phyloP scores from a whole-genome alignment of 192 early-diverging fungal genomes.

The Kappamyces sp. region DNA sequence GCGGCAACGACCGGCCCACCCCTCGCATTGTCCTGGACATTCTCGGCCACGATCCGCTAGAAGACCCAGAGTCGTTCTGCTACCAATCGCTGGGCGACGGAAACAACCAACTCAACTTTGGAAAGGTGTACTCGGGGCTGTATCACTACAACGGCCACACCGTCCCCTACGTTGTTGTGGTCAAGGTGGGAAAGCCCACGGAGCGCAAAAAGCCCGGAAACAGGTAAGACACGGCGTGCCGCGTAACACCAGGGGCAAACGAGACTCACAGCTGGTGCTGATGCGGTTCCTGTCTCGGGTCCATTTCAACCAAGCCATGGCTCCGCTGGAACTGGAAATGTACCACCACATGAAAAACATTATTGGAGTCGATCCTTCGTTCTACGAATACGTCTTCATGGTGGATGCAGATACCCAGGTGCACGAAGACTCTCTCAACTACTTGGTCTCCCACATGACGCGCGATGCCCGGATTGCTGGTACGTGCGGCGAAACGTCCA shows the following conservation, averaged over 20 bases:
- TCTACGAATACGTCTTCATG: conserved; percentile 97
- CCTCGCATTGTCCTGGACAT: conserved; percentile 96
- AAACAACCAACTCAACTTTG: conserved; percentile 84
- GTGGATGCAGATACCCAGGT: conserved; percentile 96
- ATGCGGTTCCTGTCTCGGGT: conserved; percentile 98
- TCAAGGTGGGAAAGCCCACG: conserved; percentile 83
- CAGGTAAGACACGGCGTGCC: conserved; percentile 47
- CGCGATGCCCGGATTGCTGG: conserved; percentile 90
- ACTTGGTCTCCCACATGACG: conserved; percentile 84
- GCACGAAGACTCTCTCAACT: conserved; percentile 75
- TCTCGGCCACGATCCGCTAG: conserved; percentile 78
- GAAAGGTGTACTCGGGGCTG: conserved; percentile 93
- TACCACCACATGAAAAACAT: conserved; percentile 99
- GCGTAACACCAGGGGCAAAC: conserved; percentile 65
- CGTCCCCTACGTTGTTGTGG: conserved; percentile 96
- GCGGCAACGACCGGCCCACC: conserved; percentile 93
- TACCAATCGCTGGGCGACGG: conserved; percentile 75
- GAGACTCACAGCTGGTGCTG: conserved; percentile 96
- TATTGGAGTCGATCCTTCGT: conserved; percentile 91
- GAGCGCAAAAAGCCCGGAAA: conserved; percentile 90
- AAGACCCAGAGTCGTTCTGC: conserved; percentile 71
- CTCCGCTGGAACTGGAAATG: conserved; percentile 92
- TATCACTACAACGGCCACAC: conserved; percentile 87
- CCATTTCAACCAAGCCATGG: conserved; percentile 89
- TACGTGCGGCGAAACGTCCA: conserved; percentile 89